These are phyloP conservation scores for Monosporozyma yasuniensis DNA, from an alignment of 805 yeast species.

Conservation along the genomic window DNA sequence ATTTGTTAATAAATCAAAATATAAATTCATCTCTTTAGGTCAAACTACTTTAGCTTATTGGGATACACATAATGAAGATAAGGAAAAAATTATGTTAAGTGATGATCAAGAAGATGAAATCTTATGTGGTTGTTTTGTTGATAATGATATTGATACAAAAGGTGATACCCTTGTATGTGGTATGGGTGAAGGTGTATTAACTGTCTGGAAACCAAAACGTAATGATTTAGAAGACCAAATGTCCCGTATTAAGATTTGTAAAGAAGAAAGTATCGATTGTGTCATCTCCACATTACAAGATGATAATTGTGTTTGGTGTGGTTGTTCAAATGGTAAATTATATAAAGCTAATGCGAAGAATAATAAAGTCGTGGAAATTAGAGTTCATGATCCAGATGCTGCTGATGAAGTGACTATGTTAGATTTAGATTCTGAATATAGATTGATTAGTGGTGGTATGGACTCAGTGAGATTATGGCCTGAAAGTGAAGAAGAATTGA, in stretches of 20 bases:
- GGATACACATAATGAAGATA: constrained; percentile 44
- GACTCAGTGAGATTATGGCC: constrained; percentile 74
- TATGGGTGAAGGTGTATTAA: constrained; percentile 83
- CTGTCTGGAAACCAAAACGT: constrained; percentile 72
- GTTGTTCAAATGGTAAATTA: constrained; percentile 67
- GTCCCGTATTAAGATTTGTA: constrained; percentile 59
- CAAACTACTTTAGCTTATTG: constrained; percentile 72
- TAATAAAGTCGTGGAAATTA: constrained; percentile 55
- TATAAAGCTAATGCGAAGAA: constrained; percentile 55
- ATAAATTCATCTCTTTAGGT: constrained; percentile 73
- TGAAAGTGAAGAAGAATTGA: constrained; percentile 28
- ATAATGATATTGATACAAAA: constrained; percentile 36
- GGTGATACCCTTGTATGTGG: constrained; percentile 68
- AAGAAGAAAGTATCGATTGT: constrained; percentile 67
- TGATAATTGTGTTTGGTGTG: constrained; percentile 59
- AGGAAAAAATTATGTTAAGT: constrained; percentile 41
- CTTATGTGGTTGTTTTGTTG: constrained; percentile 63
- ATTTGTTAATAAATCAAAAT: constrained; percentile 55
- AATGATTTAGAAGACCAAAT: constrained; percentile 72
- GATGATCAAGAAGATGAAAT: constrained; percentile 94
- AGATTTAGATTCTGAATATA: constrained; percentile 73
- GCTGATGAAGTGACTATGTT: constrained; percentile 67
- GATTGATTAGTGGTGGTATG: constrained; percentile 79
- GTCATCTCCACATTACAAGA: constrained; percentile 42
- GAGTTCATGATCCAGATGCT: constrained; percentile 46